Conservation (phyloP, 2,329 filamentous ascomycete genomes). For the Thermoascus crustaceus region DNA sequence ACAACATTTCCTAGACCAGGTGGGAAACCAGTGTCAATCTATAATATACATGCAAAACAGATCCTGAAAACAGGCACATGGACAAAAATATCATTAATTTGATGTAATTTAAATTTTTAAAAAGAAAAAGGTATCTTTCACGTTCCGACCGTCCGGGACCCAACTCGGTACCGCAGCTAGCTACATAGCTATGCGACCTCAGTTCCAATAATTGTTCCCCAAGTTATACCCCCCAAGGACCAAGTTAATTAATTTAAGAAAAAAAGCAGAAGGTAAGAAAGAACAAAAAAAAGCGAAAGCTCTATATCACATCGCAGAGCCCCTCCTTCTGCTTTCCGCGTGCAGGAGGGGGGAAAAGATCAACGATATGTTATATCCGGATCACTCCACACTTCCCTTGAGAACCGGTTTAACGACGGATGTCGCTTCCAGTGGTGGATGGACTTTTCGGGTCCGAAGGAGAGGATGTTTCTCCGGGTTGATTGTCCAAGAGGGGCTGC, state of each 20-base stretch:
- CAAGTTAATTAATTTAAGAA: too few species aligned
- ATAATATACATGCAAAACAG: too few species aligned
- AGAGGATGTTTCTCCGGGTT: conserved; percentile 11
- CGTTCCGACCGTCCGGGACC: background rate
- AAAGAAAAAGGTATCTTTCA: background rate
- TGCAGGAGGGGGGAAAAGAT: too few species aligned
- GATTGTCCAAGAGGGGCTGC: conserved; percentile 16
- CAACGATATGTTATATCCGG: conserved; percentile 28
- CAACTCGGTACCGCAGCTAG: too few species aligned
- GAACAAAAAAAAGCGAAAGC: conserved; percentile 15
- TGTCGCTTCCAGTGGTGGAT: conserved; percentile 16
- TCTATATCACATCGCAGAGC: too few species aligned
- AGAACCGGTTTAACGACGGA: conserved; percentile 15
- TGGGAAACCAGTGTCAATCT: too few species aligned
- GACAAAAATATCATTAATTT: background rate
- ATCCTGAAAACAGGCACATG: too few species aligned
- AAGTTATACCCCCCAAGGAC: too few species aligned
- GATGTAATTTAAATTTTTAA: conserved; percentile 2
- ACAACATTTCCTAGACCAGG: too few species aligned
- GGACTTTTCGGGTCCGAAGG: conserved; percentile 9
- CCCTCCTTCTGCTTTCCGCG: too few species aligned
- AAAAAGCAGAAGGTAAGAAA: background rate
- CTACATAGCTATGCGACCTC: too few species aligned
- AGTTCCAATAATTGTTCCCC: too few species aligned
- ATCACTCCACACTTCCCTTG: conserved; percentile 25